Evolutionary conservation across 805 yeast species (phyloP).

Genomic region (Candida tammaniensis): DNA sequence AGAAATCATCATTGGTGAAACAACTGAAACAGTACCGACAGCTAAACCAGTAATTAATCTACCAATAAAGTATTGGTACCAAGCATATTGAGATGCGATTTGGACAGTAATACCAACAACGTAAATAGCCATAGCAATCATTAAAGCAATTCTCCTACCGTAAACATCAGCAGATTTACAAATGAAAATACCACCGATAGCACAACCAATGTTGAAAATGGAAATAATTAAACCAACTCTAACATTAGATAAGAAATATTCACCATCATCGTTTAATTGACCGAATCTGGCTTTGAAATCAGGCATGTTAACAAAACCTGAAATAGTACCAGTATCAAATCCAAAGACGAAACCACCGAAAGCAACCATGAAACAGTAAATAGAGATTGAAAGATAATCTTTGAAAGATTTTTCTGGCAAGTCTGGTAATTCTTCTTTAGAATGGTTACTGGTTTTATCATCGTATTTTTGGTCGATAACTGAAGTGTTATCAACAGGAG

Average conservation of each 20-base stretch:
- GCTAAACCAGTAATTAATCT: constrained; percentile 72
- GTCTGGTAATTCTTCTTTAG: constrained; percentile 5
- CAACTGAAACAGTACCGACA: constrained; percentile 68
- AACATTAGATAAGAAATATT: constrained; percentile 36
- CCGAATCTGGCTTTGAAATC: constrained; percentile 56
- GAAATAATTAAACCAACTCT: constrained; percentile 53
- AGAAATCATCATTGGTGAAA: constrained; percentile 63
- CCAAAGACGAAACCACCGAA: constrained; percentile 79
- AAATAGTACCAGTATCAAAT: constrained; percentile 76
- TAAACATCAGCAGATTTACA: constrained; percentile 54
- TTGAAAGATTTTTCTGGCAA: constrained; percentile 30
- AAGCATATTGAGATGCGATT: constrained; percentile 49
- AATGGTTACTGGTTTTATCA: constrained; percentile 5
- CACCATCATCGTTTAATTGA: constrained; percentile 35
- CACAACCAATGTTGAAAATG: constrained; percentile 67
- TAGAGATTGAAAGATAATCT: constrained; percentile 31
- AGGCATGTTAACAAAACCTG: constrained; percentile 64
- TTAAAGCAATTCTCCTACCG: constrained; percentile 60
- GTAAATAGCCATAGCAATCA: constrained; percentile 52
- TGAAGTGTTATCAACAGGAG: constrained; percentile 15
- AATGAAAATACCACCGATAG: constrained; percentile 63
- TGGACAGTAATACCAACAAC: constrained; percentile 60
- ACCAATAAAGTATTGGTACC: constrained; percentile 67
- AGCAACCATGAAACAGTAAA: constrained; percentile 54
- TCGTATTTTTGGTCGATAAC: constrained; percentile 15